phyloP scores from a whole-genome alignment of 805 yeast species.

The Wickerhamomyces silvicola region DNA sequence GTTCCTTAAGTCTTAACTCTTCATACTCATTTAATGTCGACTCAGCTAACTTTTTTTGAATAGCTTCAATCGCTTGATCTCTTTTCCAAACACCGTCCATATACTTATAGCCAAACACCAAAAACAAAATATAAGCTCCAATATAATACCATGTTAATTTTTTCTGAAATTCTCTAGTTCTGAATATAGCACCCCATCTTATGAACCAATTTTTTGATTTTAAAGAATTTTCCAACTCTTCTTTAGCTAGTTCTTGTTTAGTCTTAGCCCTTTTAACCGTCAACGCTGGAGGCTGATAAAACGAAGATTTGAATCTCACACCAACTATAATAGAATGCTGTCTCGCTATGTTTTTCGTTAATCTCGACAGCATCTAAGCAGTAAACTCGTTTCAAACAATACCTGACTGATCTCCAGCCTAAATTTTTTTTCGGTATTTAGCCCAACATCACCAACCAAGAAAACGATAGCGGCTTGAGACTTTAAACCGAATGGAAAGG shows the following conservation, averaged over 20 bases:
- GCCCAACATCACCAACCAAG: background rate
- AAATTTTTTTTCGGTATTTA: background rate
- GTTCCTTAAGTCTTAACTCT: slow-evolving; percentile 50
- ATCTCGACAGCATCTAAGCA: too few relatives aligned
- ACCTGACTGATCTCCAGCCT: too few relatives aligned
- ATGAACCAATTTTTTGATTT: slow-evolving; percentile 30
- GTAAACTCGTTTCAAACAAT: too few relatives aligned
- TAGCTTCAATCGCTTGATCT: slow-evolving; percentile 50
- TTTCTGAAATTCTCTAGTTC: slow-evolving; percentile 53
- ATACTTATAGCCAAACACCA: slow-evolving; percentile 54
- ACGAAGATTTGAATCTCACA: slow-evolving; percentile 10
- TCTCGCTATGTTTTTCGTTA: too few relatives aligned
- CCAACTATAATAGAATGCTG: background rate
- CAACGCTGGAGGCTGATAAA: slow-evolving; percentile 18
- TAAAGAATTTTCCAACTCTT: slow-evolving; percentile 27
- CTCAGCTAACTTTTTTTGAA: slow-evolving; percentile 31
- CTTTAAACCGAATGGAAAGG: background rate
- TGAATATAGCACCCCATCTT: slow-evolving; percentile 48
- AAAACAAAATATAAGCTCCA: slow-evolving; percentile 49
- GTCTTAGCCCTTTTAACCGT: slow-evolving; percentile 19
- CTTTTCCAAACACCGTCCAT: slow-evolving; percentile 61
- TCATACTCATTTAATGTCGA: slow-evolving; percentile 51
- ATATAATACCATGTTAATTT: slow-evolving; percentile 58
- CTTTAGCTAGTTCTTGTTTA: slow-evolving; percentile 26
- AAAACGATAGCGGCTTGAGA: background rate